A percentile compares a stretch with the other conserved stretches of the same genome.
These are phyloP conservation scores for Trametes cinnabarina DNA, from an alignment of 768 basidiomycete species.

Conservation along the genomic window DNA sequence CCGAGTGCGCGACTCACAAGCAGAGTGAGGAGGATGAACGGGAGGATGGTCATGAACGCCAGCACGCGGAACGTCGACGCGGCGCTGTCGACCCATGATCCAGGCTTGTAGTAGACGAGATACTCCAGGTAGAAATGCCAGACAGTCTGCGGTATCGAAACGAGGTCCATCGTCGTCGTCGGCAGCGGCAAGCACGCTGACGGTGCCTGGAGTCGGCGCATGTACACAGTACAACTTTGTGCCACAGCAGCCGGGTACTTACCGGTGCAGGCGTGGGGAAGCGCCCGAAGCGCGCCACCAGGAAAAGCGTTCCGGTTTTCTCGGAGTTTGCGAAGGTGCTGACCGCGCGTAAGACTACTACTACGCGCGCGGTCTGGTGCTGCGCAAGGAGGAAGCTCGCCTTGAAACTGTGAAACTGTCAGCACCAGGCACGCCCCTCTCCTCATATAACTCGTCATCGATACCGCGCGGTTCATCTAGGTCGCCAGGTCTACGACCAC, in stretches of 20 bases:
- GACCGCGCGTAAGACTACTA: too few species aligned
- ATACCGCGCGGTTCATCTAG: too few species aligned
- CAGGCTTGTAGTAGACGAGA: constrained; percentile 60
- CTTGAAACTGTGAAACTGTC: too few species aligned
- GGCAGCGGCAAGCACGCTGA: background rate
- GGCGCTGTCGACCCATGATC: constrained; percentile 65
- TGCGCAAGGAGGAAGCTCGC: too few species aligned
- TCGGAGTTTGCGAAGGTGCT: too few species aligned
- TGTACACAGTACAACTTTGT: too few species aligned
- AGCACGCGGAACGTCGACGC: constrained; percentile 66
- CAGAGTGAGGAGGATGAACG: constrained; percentile 60
- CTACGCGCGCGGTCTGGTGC: too few species aligned
- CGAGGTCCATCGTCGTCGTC: constrained; percentile 18
- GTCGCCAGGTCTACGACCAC: background rate
- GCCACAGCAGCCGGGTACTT: too few species aligned
- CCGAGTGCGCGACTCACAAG: constrained; percentile 42
- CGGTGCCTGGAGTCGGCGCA: background rate
- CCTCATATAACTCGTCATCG: background rate
- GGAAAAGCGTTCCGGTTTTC: background rate
- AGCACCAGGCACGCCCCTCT: background rate
- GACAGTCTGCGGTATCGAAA: constrained; percentile 41
- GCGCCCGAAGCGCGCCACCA: background rate
- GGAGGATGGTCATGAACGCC: constrained; percentile 48
- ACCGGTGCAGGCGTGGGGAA: too few species aligned
- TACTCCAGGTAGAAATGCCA: constrained; percentile 63